Percentiles rank a stretch among this genome's conserved stretches.
Evolutionary conservation across 1,139 yeast species (phyloP).

Genomic region (Protomyces lactucae-debilis): DNA sequence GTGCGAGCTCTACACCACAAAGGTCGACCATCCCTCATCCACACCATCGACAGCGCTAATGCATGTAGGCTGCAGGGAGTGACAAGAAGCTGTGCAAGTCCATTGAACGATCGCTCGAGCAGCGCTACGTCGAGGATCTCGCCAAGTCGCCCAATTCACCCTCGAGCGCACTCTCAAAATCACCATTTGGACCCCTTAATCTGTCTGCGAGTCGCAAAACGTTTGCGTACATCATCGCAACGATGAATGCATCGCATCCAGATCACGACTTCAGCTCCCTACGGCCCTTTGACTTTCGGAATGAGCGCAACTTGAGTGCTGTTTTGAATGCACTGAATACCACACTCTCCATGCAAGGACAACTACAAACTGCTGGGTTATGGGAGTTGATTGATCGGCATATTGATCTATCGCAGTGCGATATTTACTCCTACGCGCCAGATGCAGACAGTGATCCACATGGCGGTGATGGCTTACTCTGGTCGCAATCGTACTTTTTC

Average conservation of each 20-base stretch:
- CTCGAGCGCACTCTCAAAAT: conserved; percentile 38
- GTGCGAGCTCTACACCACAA: conserved; percentile 89
- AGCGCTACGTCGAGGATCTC: conserved; percentile 19
- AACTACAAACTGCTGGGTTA: conserved; percentile 52
- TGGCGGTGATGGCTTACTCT: conserved; percentile 57
- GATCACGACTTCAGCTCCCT: conserved; percentile 88
- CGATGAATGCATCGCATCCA: conserved; percentile 85
- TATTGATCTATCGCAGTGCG: conserved; percentile 56
- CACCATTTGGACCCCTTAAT: conserved; percentile 93
- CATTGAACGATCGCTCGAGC: conserved; percentile 64
- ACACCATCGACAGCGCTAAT: background rate
- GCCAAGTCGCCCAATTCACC: conserved; percentile 23
- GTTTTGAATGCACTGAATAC: conserved; percentile 74
- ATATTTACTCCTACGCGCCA: conserved; percentile 26
- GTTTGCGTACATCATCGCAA: conserved; percentile 85
- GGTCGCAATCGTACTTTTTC: conserved; percentile 92
- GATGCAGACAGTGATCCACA: conserved; percentile 27
- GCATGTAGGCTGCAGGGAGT: conserved; percentile 63
- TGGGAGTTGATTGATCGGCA: conserved; percentile 88
- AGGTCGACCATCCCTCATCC: conserved; percentile 37
- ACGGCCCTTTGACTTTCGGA: conserved; percentile 78
- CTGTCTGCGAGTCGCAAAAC: conserved; percentile 78
- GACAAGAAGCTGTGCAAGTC: conserved; percentile 85
- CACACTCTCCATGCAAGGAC: conserved; percentile 60
- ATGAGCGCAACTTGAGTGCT: conserved; percentile 48